phyloP scores from a whole-genome alignment of 2,329 filamentous ascomycete species.

The Alternaria angustiovoidea region DNA sequence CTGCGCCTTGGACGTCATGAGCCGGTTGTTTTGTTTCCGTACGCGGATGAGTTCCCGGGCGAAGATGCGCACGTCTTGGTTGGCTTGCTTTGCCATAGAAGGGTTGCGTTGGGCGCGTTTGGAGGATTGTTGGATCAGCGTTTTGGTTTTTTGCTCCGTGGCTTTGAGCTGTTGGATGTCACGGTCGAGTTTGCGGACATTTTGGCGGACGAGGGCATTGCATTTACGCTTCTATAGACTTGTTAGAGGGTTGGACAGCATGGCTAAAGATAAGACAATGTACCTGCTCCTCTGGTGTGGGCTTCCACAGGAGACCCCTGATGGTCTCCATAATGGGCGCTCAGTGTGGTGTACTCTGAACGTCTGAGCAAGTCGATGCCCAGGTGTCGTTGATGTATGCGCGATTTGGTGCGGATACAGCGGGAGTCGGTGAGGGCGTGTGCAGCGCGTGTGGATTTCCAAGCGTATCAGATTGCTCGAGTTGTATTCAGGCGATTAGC shows the following conservation, averaged over 20 bases:
- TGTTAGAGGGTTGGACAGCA: slow-evolving; percentile 17
- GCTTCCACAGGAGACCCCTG: slow-evolving; percentile 86
- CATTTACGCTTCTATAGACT: slow-evolving; percentile 84
- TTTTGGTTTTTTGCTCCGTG: slow-evolving; percentile 77
- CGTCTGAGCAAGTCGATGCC: background rate
- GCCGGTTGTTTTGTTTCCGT: slow-evolving; percentile 75
- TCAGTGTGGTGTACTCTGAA: background rate
- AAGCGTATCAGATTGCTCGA: background rate
- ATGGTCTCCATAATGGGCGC: slow-evolving; percentile 78
- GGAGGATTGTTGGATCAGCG: slow-evolving; percentile 82
- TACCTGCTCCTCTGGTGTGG: slow-evolving; percentile 93
- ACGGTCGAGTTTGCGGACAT: slow-evolving; percentile 93
- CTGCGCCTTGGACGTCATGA: slow-evolving; percentile 89
- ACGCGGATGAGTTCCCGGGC: slow-evolving; percentile 86
- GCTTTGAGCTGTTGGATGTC: slow-evolving; percentile 82
- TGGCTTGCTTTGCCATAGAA: slow-evolving; percentile 78
- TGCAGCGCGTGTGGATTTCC: background rate
- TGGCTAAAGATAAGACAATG: slow-evolving; percentile 28
- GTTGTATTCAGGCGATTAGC: background rate
- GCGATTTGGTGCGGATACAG: slow-evolving; percentile 5
- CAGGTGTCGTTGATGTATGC: background rate
- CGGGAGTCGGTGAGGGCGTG: slow-evolving; percentile 7
- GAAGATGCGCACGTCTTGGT: slow-evolving; percentile 84
- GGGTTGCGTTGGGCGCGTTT: slow-evolving; percentile 83
- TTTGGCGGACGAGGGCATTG: slow-evolving; percentile 85